A percentile compares a stretch with the other conserved stretches of the same genome.
Conservation (phyloP, 2,329 filamentous ascomycete species). For the Scopulariopsis brevicaulis region DNA sequence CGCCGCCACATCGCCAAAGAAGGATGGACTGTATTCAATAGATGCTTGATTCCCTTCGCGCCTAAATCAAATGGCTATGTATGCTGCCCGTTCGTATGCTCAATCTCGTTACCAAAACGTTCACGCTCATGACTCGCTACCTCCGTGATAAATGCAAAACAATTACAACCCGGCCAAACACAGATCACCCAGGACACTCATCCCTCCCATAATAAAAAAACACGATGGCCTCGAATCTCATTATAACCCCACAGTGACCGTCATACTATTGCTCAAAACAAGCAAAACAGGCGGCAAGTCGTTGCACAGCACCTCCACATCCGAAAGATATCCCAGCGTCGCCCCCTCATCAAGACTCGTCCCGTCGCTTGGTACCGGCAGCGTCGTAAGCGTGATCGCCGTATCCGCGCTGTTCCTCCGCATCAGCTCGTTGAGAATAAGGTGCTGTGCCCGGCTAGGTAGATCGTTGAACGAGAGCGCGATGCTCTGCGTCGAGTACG, state of each 20-base stretch:
- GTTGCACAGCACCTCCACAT: slow-evolving; percentile 68
- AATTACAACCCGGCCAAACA: background rate
- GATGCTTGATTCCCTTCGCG: slow-evolving; percentile 5
- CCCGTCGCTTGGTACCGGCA: slow-evolving; percentile 70
- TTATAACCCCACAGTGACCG: slow-evolving; percentile 66
- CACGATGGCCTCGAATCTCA: background rate
- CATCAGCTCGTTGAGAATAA: slow-evolving; percentile 81
- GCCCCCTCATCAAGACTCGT: slow-evolving; percentile 60
- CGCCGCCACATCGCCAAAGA: background rate
- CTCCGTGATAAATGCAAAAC: background rate
- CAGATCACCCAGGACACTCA: background rate
- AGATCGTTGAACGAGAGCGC: slow-evolving; percentile 79
- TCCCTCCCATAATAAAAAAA: background rate
- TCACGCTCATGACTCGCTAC: background rate
- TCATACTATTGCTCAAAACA: slow-evolving; percentile 84
- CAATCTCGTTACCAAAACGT: background rate
- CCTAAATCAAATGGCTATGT: slow-evolving; percentile 9
- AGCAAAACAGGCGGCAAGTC: slow-evolving; percentile 65
- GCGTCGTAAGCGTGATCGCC: slow-evolving; percentile 71
- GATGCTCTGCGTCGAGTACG: slow-evolving; percentile 48
- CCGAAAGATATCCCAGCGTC: slow-evolving; percentile 63
- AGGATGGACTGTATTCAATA: background rate
- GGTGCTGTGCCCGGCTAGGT: slow-evolving; percentile 71
- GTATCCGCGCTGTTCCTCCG: slow-evolving; percentile 53
- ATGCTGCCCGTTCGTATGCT: slow-evolving; percentile 4